Base-by-base conservation (phyloP, 1,139 yeast genomes). In the Saccharomyces hybrid region DNA sequence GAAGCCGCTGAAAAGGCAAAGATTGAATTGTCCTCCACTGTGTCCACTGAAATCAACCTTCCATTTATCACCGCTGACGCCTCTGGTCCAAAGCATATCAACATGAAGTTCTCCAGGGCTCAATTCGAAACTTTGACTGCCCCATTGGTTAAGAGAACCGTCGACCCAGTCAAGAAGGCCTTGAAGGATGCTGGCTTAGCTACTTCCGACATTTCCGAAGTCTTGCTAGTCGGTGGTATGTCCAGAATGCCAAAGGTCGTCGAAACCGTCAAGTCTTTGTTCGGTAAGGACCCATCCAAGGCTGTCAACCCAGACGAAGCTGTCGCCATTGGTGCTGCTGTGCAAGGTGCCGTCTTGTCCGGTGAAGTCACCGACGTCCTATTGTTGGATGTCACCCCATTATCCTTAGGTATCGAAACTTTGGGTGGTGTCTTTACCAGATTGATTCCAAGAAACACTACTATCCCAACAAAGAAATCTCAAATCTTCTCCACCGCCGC, bases 341-440 rank as follows among this genome's bases (percentile, higher is more conserved):
- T 89, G 62, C 97, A 90, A 78, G 97, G 96, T 58, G 97, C 97
- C 81, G 91, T 90, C 65, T 78, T 90, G 64, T 82, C 95, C 61
- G 97, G 97, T 75, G 95, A 88, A 76, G 73, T 86, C 57, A 95
- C 87, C 70, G 96, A 88, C 72, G 83, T 88, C 67, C 88, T 88
- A 66, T 78, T 88, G 70, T 81, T 88, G 69, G 96, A 88, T 75
- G 96, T 87, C 66, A 86, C 87, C 73, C 96, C 97, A 71, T 83
- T 90, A 73, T 88, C 97, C 63, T 76, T 90, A 67, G 97, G 97
- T 80, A 91, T 90, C 73, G 97, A 91, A 78, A 90, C 96, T 70
- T 87, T 96, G 63, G 97, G 97, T 76, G 97, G 97, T 77, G 95
- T 90, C 72, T 89, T 90, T 95, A 90, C 97, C 72, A 88, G 90